Conservation (phyloP, 1,284 basidiomycete species). For the Tylopilus sp. region DNA sequence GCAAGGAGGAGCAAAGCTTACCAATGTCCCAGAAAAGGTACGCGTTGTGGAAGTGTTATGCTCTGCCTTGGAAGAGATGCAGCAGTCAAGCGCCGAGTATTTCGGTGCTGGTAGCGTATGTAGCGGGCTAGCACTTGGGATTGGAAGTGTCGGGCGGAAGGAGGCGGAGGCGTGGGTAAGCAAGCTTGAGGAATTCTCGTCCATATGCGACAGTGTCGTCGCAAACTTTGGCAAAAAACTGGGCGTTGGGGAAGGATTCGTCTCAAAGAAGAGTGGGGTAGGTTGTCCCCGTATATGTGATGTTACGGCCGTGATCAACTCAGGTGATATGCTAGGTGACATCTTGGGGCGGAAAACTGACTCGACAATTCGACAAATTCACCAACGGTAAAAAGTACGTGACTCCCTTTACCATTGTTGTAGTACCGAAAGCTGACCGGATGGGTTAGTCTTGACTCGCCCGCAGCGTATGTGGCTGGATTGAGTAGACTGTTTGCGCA, state of each 20-base stretch:
- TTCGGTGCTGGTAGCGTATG: conserved; percentile 75
- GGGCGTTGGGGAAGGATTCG: conserved; percentile 79
- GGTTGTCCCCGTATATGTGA: conserved; percentile 27
- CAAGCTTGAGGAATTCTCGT: conserved; percentile 67
- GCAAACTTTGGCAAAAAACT: conserved; percentile 85
- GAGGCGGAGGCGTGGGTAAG: conserved; percentile 69
- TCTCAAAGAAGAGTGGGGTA: conserved; percentile 71
- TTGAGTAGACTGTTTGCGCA: conserved; percentile 72
- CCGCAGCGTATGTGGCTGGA: conserved; percentile 77
- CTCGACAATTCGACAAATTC: conserved; percentile 83
- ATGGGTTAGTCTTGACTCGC: conserved; percentile 71
- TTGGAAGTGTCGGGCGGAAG: conserved; percentile 61
- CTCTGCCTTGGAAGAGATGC: conserved; percentile 71
- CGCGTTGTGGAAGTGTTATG: conserved; percentile 76
- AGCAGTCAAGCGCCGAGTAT: conserved; percentile 57
- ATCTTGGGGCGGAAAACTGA: conserved; percentile 77
- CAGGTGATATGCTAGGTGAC: conserved; percentile 40
- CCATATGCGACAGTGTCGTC: conserved; percentile 79
- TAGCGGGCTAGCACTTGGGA: conserved; percentile 65
- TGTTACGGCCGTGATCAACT: conserved; percentile 6
- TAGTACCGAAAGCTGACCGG: conserved; percentile 13
- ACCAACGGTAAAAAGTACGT: conserved; percentile 86
- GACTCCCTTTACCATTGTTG: conserved; percentile 6
- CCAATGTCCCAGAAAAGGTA: conserved; percentile 78
- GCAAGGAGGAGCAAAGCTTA: conserved; percentile 78